Percentiles rank a stretch among this genome's conserved stretches.
Evolutionary conservation across 495 filamentous ascomycete species (phyloP).

Genomic region (Talaromyces liani): DNA sequence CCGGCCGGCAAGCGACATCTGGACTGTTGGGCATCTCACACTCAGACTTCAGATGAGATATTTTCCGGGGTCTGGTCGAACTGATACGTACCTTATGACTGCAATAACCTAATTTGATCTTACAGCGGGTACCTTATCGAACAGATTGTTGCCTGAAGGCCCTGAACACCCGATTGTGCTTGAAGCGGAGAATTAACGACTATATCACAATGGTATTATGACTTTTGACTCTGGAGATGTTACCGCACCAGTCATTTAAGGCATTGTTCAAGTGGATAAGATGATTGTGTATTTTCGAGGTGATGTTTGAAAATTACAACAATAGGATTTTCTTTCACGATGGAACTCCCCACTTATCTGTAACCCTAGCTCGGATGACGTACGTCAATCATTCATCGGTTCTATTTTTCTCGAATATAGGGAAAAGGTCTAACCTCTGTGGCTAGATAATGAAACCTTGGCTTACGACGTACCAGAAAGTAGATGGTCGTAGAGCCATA

Average conservation of each 20-base stretch:
- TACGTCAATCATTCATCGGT: not conserved
- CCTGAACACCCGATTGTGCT: not conserved
- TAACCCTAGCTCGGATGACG: not conserved
- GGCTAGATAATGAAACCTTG: not conserved
- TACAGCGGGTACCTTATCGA: not conserved
- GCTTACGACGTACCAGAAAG: not conserved
- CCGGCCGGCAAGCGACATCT: not conserved
- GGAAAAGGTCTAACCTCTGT: no score
- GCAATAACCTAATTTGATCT: not conserved
- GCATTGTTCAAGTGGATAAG: not conserved
- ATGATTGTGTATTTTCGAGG: not conserved
- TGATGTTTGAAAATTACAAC: not conserved
- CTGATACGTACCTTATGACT: not conserved
- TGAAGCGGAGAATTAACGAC: not conserved
- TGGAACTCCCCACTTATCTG: not conserved
- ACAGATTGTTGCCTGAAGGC: not conserved
- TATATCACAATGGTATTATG: not conserved
- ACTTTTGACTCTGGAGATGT: not conserved
- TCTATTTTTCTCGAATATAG: not conserved
- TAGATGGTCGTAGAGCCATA: not conserved
- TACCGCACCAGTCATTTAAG: not conserved
- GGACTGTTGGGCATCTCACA: not conserved
- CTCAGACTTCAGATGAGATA: not conserved
- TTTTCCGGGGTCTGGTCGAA: not conserved
- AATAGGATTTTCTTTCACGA: not conserved